Base-by-base conservation (phyloP, 495 filamentous ascomycete genomes). In the Penicillium flavigenum region DNA sequence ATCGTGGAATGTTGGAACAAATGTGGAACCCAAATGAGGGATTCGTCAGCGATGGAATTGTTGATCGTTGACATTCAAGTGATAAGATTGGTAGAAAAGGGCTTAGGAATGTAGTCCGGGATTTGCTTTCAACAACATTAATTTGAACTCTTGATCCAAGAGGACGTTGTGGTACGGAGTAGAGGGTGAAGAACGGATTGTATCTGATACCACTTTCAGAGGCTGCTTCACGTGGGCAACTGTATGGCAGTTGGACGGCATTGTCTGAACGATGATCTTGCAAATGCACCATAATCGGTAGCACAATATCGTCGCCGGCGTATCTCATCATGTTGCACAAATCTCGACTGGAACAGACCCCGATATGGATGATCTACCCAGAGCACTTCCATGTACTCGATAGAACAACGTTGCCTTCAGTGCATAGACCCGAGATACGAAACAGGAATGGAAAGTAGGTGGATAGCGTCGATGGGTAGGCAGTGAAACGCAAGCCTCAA, bases 1-100 rank as follows among this genome's bases (percentile, higher is more conserved):
- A 54, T 63, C 45, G 3, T 3, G 58, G 63, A 66, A 66, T 66
- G 63, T 27, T 50, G 51, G 24, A 26, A 26, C 24, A 26, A 6
- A 26, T 26, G 46, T 29, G 27, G 27, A 54, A 39, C 45, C n/a
- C 10, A 11, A 12, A 45, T 17, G 3, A 3, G 47, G 27, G 26
- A 19, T 6, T 31, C 11, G 47, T 56, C 16, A 32, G 22, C 24
- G 48, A 16, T 47, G 22, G 14, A 24, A 32, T 34, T 17, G n/a
- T 34, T 46, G 14, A 12, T 43, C 36, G 27, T 34, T 56, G 54
- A 22, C 43, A 47, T 48, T 19, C 32, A 47, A 51, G 17, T 38
- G 41, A 59, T 57, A 0, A 3, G 9, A 36, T 34, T 50, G 22
- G 34, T 8, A 6, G 47, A 24, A 8, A 11, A 7, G 4, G 4